phyloP scores from a whole-genome alignment of 495 filamentous ascomycete genomes.

The Tuber indicum region DNA sequence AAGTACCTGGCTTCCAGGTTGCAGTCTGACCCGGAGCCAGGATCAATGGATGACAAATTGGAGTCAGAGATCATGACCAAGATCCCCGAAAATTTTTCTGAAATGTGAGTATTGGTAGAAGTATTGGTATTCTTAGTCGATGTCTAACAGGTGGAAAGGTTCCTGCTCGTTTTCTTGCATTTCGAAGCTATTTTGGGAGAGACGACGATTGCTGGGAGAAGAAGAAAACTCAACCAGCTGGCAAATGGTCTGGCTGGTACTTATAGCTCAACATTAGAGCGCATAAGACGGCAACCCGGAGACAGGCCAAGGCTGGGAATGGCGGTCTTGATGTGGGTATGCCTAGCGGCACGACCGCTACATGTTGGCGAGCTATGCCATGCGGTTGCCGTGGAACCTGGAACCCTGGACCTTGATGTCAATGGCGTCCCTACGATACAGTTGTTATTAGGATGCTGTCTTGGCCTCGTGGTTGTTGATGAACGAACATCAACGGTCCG shows the following conservation, averaged over 20 bases:
- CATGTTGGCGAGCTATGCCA: neutral
- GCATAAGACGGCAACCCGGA: neutral
- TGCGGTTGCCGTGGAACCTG: neutral
- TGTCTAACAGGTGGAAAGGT: neutral
- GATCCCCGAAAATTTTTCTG: neutral
- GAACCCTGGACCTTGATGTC: neutral
- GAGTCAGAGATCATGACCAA: neutral
- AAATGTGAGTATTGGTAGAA: neutral
- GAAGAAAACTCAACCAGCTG: neutral
- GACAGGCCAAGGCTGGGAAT: neutral
- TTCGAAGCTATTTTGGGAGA: neutral
- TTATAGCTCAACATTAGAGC: neutral
- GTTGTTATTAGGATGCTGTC: neutral
- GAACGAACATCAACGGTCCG: neutral
- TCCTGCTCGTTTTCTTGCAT: conserved; percentile 3
- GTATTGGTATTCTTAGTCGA: neutral
- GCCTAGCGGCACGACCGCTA: neutral
- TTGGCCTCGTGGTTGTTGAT: neutral
- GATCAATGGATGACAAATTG: neutral
- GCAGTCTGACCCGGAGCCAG: neutral
- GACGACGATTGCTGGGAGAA: neutral
- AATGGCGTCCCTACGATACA: neutral
- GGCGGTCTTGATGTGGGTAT: neutral
- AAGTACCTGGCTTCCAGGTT: neutral
- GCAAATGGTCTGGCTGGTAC: neutral